Evolutionary conservation across 345 rosid genomes (phyloP).

Genomic region (Iberis pinnata): DNA sequence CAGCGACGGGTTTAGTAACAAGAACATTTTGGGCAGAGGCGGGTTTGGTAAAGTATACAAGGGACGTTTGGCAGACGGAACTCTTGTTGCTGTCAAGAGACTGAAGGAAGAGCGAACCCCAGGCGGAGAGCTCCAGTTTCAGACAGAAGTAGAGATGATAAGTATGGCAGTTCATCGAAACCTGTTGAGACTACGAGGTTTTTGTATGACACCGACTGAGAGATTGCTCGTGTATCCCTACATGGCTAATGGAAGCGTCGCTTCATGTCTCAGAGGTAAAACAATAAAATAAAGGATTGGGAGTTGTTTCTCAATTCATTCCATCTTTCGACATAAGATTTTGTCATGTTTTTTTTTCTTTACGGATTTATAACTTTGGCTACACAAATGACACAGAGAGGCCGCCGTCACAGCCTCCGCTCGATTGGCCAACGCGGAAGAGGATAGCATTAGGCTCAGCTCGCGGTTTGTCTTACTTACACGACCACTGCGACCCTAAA

Average conservation of each 20-base stretch:
- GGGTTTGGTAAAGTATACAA: conserved; percentile 98
- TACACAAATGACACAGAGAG: conserved; percentile 47
- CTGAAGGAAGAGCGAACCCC: conserved; percentile 97
- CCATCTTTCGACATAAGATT: background rate
- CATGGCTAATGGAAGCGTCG: conserved; percentile 99
- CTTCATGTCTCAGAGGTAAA: conserved; percentile 89
- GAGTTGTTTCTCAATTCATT: background rate
- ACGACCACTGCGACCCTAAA: conserved; percentile 97
- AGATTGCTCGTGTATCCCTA: conserved; percentile 90
- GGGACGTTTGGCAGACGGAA: conserved; percentile 86
- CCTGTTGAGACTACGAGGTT: conserved; percentile 82
- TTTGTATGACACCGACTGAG: conserved; percentile 97
- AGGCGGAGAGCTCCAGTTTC: conserved; percentile 97
- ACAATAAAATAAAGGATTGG: background rate
- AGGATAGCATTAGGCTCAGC: conserved; percentile 91
- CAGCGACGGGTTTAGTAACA: conserved; percentile 84
- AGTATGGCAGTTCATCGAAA: conserved; percentile 99
- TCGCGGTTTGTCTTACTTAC: conserved; percentile 88
- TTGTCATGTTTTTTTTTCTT: background rate
- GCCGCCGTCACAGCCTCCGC: conserved; percentile 73
- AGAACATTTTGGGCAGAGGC: conserved; percentile 90
- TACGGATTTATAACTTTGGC: background rate
- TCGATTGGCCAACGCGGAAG: conserved; percentile 85
- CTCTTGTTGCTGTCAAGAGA: conserved; percentile 91
- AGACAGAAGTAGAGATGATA: conserved; percentile 97